Evolutionary conservation across 2,329 filamentous ascomycete species (phyloP), one percentile per base, ranked within the genome.

Genomic region (Falciphora oryzae): DNA sequence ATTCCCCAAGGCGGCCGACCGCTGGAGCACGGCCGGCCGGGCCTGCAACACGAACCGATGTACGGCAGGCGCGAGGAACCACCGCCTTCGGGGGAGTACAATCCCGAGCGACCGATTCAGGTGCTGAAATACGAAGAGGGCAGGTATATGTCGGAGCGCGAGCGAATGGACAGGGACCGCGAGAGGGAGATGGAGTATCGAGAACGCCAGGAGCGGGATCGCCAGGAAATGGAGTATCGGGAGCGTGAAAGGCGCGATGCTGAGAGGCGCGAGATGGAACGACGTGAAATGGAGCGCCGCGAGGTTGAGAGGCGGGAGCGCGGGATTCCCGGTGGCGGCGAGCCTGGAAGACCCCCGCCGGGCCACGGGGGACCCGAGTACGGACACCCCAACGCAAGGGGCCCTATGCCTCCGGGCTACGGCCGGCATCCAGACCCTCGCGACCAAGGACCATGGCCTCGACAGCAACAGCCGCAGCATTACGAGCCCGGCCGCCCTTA

Each of bases 71-170:
- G 81, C 59, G 84, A 86, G 29, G 83, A 86, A 29, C 70, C 76
- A 62, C 74, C 75, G 5, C 75, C 68, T 57, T 76, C 68, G 63
- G 76, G 71, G 68, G 84, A 86, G 63, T 86, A 85, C 70, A 83
- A 83, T 66, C 78, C 79, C 0, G 84, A 87, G 59, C 78, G 81
- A 63, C 75, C 77, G 1, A 73, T 75, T 28, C 72, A 75, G 16
- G 75, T 77, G 2, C 69, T 80, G 18, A 80, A 83, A 61, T 85
- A 82, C 68, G 84, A 88, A 65, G 83, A 86, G 27, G 80, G 78
- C 61, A 76, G 83, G 58, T 85, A 80, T 64, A 77, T 81, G 65
- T 73, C 77, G 18, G 82, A 83, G 64, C 76, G 78, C 59, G 82
- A 84, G 61, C 76, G 80, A 32, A 76, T 78, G 63, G 74, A 77